Percentiles rank a stretch among this genome's conserved stretches.
Evolutionary conservation across 441 rosid genomes (phyloP).

Genomic region (Populus hybrid): DNA sequence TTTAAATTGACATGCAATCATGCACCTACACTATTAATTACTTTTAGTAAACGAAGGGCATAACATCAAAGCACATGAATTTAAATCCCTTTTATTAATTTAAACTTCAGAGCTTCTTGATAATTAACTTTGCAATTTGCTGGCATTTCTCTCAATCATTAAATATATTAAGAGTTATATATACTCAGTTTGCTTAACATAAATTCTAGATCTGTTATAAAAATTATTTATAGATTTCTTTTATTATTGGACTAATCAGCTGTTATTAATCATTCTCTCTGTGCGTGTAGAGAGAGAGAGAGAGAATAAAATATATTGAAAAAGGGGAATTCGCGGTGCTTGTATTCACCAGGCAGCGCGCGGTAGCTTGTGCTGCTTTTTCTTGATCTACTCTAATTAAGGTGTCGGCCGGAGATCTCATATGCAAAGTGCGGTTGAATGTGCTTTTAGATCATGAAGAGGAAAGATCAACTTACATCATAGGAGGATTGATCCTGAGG

Average conservation of each 20-base stretch:
- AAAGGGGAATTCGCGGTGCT: no score
- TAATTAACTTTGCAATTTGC: neutral
- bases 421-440: neutral
- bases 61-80: neutral
- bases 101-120: neutral
- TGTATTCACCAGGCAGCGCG: no score
- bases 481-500: conserved; percentile 43
- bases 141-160: neutral
- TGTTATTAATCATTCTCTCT: no score
- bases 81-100: neutral
- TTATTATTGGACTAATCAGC: no score
- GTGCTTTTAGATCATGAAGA: neutral
- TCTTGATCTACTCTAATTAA: no score
- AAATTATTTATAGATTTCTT: no score
- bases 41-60: neutral
- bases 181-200: neutral
- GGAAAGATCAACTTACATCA: conserved; percentile 37
- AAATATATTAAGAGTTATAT: neutral
- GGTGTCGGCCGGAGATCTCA: neutral
- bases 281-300: no score
- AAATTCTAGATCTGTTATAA: neutral
- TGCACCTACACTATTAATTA: neutral
- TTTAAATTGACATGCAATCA: neutral
- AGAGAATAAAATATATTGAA: no score
- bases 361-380: no score